Evolutionary conservation across 805 yeast genomes (phyloP).

Genomic region (Ogataea pignaliae): DNA sequence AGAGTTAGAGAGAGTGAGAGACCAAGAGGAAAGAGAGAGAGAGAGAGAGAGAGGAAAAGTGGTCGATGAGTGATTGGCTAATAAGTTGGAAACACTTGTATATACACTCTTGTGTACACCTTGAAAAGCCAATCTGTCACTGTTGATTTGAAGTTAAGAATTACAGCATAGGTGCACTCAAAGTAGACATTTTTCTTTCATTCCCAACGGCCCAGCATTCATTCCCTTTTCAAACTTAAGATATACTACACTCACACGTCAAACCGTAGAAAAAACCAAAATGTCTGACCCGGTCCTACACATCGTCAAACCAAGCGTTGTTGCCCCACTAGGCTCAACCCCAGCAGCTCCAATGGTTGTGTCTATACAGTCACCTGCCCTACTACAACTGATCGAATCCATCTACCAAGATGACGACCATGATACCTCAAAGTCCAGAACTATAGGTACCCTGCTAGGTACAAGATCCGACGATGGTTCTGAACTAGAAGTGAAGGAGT

Average conservation of each 20-base stretch:
- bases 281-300: conserved; percentile 29
- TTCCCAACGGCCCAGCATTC: no score
- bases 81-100: no score
- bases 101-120: no score
- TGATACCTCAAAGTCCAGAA: conserved; percentile 46
- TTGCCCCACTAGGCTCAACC: conserved; percentile 28
- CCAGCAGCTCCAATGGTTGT: conserved; percentile 45
- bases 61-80: no score
- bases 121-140: no score
- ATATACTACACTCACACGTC: no score
- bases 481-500: conserved; percentile 66
- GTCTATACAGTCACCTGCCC: conserved; percentile 62
- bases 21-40: neutral
- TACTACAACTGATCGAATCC: conserved; percentile 73
- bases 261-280: neutral
- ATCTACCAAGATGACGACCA: conserved; percentile 47
- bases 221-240: no score
- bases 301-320: conserved; percentile 44
- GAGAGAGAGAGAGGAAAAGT: no score
- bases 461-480: conserved; percentile 78
- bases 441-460: conserved; percentile 81
- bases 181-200: no score
- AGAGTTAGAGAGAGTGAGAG: neutral
- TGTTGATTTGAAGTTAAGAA: no score
- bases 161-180: no score